These are phyloP conservation scores for Trichoderma atrobrunneum DNA, from an alignment of 2,329 filamentous ascomycete genomes.

Conservation along the genomic window DNA sequence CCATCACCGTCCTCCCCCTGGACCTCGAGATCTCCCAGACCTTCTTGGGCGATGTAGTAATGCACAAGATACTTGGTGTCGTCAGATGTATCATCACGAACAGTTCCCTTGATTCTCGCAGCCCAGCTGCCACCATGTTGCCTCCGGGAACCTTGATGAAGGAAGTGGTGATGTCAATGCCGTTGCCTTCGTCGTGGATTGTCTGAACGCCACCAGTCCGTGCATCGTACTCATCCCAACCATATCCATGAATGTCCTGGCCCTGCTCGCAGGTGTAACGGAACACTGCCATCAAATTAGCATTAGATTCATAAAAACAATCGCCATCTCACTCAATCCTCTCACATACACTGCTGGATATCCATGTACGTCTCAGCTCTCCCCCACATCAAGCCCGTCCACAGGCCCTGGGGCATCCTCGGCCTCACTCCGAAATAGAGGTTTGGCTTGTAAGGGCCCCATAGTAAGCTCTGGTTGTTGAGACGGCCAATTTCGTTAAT, in stretches of 20 bases:
- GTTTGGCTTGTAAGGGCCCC: conserved; percentile 93
- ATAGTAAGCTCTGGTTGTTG: conserved; percentile 83
- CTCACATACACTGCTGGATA: conserved; percentile 66
- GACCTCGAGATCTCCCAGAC: conserved; percentile 62
- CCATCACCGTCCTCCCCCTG: conserved; percentile 49
- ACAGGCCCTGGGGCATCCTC: conserved; percentile 74
- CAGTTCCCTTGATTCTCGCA: conserved; percentile 77
- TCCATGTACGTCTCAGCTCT: conserved; percentile 75
- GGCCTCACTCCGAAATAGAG: conserved; percentile 90
- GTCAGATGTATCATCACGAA: conserved; percentile 64
- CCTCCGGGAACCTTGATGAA: conserved; percentile 93
- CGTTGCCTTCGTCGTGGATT: conserved; percentile 86
- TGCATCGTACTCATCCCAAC: conserved; percentile 96
- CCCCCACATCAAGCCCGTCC: conserved; percentile 84
- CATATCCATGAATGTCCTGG: conserved; percentile 90
- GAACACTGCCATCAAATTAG: conserved; percentile 56
- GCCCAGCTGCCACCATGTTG: conserved; percentile 86
- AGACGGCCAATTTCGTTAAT: conserved; percentile 49
- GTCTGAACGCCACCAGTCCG: conserved; percentile 82
- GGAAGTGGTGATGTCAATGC: conserved; percentile 84
- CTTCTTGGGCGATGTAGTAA: conserved; percentile 82
- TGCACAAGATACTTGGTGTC: conserved; percentile 73
- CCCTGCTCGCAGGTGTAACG: conserved; percentile 95
- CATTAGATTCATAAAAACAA: neutral
- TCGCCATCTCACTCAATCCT: neutral